Evolutionary conservation across 495 filamentous ascomycete genomes (phyloP), one percentile per base, ranked within the genome.

Genomic region (Lasiosphaeria hispida): DNA sequence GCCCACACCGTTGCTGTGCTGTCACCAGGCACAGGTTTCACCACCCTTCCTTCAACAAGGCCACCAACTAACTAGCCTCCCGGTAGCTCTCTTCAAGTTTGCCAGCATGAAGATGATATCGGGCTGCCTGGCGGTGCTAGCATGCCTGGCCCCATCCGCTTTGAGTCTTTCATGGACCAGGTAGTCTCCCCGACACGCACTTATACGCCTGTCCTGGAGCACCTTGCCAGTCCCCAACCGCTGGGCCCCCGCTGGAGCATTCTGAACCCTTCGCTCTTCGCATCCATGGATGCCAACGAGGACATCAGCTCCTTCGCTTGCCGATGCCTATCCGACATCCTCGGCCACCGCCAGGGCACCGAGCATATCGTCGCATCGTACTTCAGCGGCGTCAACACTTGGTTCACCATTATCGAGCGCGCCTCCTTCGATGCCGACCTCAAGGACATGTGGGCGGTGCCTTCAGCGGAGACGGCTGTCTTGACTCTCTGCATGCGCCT

Each of bases 271-370:
- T 54, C 63, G 0, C 35, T 68, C 37, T 62, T 68, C 23, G 60
- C 50, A 2, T 43, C 61, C 14, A 64, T 71, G 40, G 61, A 62
- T n/a, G 45, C 65, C 3, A 61, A 59, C 39, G 68, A 66, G 48
- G 61, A 63, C 43, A 57, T 71, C 18, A 47, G 68, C 41, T 53
- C 51, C 0, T 60, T 64, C 38, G 56, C 59, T 69, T 81, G 89
- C 34, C 83, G 86, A 19, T 87, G 86, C 68, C 76, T 96, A 5
- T 81, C 86, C 53, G 82, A 81, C 39, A 61, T 86, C 14, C 85
- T 92, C 53, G 85, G 87, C 11, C 78, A 88, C 17, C 77, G 79
- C 13, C 67, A 72, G 8, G 78, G 87, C 44, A 82, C 94, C 47
- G 77, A 81, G 49, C 76, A 80, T 40, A 72, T 96, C 50, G 55